phyloP scores from a whole-genome alignment of 2,329 filamentous ascomycete genomes.

The Pestalotiopsis sp. region DNA sequence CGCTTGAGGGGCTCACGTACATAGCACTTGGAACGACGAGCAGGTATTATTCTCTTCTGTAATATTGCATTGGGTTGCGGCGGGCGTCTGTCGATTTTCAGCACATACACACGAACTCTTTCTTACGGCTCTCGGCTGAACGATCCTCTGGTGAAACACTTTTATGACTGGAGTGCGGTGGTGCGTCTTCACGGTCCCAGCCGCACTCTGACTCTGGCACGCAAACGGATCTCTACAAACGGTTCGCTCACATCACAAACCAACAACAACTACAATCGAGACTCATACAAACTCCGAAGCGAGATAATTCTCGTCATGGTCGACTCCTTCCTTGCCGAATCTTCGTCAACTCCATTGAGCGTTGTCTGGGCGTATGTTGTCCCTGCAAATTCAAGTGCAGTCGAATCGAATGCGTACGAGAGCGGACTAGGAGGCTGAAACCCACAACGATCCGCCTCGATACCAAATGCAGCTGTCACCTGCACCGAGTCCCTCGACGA shows the following conservation, averaged over 20 bases:
- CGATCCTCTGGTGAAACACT: not conserved
- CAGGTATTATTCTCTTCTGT: slow-evolving; percentile 42
- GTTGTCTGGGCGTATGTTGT: not conserved
- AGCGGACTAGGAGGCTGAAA: not conserved
- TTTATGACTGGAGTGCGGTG: not conserved
- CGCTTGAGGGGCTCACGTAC: slow-evolving; percentile 29
- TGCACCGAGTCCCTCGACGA: not conserved
- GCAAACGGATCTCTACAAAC: not conserved
- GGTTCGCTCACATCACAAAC: not conserved
- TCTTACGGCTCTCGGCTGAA: slow-evolving; percentile 20
- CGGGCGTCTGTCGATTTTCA: slow-evolving; percentile 27
- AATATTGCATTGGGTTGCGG: slow-evolving; percentile 51
- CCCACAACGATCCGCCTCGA: not conserved
- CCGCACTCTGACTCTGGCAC: not conserved
- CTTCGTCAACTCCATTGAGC: not conserved
- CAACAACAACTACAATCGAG: not conserved
- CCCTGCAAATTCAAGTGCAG: not conserved
- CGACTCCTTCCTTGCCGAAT: not conserved
- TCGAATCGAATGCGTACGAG: not conserved
- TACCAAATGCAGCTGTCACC: not conserved
- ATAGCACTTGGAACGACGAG: slow-evolving; percentile 34
- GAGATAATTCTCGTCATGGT: not conserved
- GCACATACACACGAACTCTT: slow-evolving; percentile 26
- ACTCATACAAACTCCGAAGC: not conserved
- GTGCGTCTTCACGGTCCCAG: not conserved